Evolutionary conservation across 768 basidiomycete species (phyloP).

Genomic region (Chalciporus chontae): DNA sequence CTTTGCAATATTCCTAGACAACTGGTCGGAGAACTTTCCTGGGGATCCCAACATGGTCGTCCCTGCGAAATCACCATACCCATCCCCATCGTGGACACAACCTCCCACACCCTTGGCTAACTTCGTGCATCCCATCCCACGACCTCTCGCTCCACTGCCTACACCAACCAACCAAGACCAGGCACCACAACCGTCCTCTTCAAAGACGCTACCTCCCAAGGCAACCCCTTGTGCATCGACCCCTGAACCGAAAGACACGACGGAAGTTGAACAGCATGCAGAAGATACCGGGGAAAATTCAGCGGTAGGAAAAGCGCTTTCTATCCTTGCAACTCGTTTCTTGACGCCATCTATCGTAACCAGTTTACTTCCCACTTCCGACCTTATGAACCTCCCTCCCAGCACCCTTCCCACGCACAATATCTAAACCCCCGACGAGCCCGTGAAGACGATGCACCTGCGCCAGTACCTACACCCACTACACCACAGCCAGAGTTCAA

Average conservation of each 20-base stretch:
- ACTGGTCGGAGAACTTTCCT: constrained; percentile 27
- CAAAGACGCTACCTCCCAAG: background rate
- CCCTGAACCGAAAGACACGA: background rate
- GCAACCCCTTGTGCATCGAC: background rate
- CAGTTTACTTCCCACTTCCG: constrained; percentile 18
- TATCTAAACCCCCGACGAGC: constrained; percentile 1
- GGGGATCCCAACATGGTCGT: background rate
- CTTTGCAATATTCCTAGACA: constrained; percentile 13
- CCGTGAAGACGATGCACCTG: background rate
- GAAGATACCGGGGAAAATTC: background rate
- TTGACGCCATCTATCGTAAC: no score
- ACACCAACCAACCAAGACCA: background rate
- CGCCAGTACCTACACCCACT: background rate
- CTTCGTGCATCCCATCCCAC: constrained; percentile 25
- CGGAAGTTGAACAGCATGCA: background rate
- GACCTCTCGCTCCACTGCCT: constrained; percentile 2
- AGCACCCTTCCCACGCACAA: constrained; percentile 16
- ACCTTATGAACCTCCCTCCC: constrained; percentile 25
- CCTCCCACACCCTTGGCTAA: constrained; percentile 17
- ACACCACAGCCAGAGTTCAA: constrained; percentile 8
- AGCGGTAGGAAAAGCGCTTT: constrained; percentile 2
- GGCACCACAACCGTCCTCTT: background rate
- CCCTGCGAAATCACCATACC: constrained; percentile 27
- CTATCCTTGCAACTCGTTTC: no score
- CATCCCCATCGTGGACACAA: constrained; percentile 20